phyloP scores from a whole-genome alignment of 2,329 filamentous ascomycete species.

The Epichloe sibirici region DNA sequence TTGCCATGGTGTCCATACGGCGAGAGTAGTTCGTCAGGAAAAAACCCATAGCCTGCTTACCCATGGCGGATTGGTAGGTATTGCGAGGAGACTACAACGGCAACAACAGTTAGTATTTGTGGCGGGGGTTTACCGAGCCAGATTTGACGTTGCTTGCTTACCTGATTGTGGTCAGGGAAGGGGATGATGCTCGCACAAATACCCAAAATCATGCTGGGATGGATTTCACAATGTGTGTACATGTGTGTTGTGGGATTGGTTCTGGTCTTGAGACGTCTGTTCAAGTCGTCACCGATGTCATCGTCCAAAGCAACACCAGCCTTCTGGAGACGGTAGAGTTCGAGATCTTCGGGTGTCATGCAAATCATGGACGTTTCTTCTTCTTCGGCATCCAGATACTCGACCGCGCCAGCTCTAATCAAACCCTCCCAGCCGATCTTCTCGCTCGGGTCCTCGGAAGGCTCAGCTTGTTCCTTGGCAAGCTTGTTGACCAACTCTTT shows the following conservation, averaged over 20 bases:
- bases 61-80: conserved; percentile 98
- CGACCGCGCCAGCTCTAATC: conserved; percentile 72
- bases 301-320: conserved; percentile 51
- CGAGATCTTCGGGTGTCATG: conserved; percentile 94
- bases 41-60: conserved; percentile 99
- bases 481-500: conserved; percentile 67
- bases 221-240: conserved; percentile 98
- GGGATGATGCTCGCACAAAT: conserved; percentile 99
- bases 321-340: conserved; percentile 60
- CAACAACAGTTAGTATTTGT: conserved; percentile 19
- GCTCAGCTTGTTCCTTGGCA: conserved; percentile 60
- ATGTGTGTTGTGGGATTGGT: conserved; percentile 79
- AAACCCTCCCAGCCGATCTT: conserved; percentile 85
- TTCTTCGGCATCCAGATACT: conserved; percentile 95
- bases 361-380: conserved; percentile 98
- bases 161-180: conserved; percentile 96
- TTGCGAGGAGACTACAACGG: conserved; percentile 74
- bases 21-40: conserved; percentile 95
- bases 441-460: conserved; percentile 44
- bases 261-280: conserved; percentile 77
- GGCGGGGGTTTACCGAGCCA: background rate
- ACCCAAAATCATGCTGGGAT: conserved; percentile 96
- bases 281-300: conserved; percentile 53
- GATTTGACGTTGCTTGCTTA: conserved; percentile 26
- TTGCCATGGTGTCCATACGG: conserved; percentile 99